Evolutionary conservation across 176 grass and related monocot genomes (phyloP), one percentile per base, ranked within the genome.

Genomic region (Avena atlantica): DNA sequence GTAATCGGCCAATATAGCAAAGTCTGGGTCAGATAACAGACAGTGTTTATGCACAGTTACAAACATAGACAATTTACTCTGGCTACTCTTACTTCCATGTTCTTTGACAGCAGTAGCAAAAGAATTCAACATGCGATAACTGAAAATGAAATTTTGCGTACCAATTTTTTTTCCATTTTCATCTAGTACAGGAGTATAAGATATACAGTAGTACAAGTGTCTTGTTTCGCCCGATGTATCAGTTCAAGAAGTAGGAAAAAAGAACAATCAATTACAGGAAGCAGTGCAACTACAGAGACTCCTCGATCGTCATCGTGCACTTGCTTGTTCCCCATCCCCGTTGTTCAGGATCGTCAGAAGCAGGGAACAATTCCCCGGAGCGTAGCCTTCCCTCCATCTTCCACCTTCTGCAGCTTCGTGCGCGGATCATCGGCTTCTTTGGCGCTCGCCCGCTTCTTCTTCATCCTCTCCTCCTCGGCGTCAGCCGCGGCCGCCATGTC

Each of bases 391-490:
- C 37, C 76, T 10, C 51, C 52, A 42, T 9, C 23, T 15, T 61
- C 77, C 66, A 63, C 12, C 85, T 80, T 87, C 42, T 12, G 24
- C 12, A 51, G 11, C 66, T 87, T 87, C 3, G 40, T 25, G 6
- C 12, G 63, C 24, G 21, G 42, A 7, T 78, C 52, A 55, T 65
- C 25, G 12, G 63, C 29, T 6, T 66, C 63, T 31, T 66, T 25
- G 12, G 63, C 55, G 8, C 56, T 79, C 1, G 58, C 57, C 14
- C 78, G 13, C 86, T 87, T 87, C 86, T 75, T 87, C 68, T 81
- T 87, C 68, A 21, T 81, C 44, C 2, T 74, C 2, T 27, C 9
- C 68, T 52, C 78, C 57, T 81, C 78, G 2, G 63, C 25, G 25
- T 50, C 69, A 12, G 81, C 86, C 13, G 78, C 9, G 20, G 69